phyloP scores from a whole-genome alignment of 2,329 filamentous ascomycete species.

The Aspergillus awamori region DNA sequence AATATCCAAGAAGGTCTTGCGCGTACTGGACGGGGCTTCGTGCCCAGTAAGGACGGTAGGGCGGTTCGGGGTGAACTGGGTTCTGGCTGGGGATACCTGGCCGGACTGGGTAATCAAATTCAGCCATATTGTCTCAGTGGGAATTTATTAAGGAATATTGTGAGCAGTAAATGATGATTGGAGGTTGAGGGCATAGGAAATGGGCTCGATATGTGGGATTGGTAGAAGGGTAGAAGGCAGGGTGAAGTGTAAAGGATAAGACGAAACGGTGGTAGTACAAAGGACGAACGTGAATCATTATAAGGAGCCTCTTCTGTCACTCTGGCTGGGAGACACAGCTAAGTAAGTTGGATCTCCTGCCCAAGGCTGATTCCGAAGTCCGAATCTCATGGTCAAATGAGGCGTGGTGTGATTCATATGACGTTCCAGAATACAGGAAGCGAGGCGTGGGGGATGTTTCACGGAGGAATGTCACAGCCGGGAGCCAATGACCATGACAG shows the following conservation, averaged over 20 bases:
- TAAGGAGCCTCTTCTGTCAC: slow-evolving; percentile 7
- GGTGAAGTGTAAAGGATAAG: not conserved
- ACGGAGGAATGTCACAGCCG: slow-evolving; percentile 3
- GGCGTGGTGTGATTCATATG: slow-evolving; percentile 5
- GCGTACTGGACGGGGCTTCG: slow-evolving; percentile 42
- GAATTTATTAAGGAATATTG: not conserved
- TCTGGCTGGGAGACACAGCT: not conserved
- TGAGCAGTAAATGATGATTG: not conserved
- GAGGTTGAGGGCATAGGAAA: not conserved
- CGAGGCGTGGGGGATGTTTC: slow-evolving; percentile 1
- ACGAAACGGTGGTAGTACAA: slow-evolving; percentile 16
- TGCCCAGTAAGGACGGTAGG: slow-evolving; percentile 44
- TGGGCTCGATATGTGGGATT: not conserved
- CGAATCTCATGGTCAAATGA: slow-evolving; percentile 2
- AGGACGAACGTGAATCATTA: slow-evolving; percentile 15
- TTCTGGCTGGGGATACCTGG: slow-evolving; percentile 18
- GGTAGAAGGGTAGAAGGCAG: not conserved
- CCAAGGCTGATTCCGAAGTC: not conserved
- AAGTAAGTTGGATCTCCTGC: not conserved
- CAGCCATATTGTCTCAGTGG: slow-evolving; percentile 22
- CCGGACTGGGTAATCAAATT: slow-evolving; percentile 27
- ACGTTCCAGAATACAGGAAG: slow-evolving; percentile 8
- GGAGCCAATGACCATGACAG: not conserved
- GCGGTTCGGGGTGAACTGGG: slow-evolving; percentile 20
- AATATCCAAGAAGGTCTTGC: slow-evolving; percentile 43